These are phyloP conservation scores for Gracilaria vermiculophylla DNA, from an alignment of 23 red algal genomes.

Conservation along the genomic window DNA sequence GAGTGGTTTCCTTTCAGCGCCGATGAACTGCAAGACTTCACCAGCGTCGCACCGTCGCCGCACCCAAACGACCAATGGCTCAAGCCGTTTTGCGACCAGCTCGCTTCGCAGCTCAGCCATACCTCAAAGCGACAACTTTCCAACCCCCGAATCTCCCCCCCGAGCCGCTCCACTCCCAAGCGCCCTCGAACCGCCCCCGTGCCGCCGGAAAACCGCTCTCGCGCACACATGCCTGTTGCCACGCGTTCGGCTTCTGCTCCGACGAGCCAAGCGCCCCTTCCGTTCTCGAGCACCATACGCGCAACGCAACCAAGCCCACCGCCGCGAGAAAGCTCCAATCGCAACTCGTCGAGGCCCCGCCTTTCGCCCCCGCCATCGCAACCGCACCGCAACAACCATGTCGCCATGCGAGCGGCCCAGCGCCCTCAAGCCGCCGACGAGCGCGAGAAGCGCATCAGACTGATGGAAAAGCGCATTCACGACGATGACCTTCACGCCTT, in stretches of 20 bases:
- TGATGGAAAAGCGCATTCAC: slow-evolving; percentile 14
- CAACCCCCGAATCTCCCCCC: not conserved
- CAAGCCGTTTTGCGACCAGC: slow-evolving; percentile 20
- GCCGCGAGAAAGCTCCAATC: not conserved
- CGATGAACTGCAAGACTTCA: not conserved
- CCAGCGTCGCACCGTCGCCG: not conserved
- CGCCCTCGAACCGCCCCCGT: not conserved
- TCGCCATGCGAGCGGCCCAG: not conserved
- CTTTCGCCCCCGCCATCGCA: not conserved
- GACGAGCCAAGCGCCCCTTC: not conserved
- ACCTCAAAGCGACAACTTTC: not conserved
- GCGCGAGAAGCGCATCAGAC: slow-evolving; percentile 30
- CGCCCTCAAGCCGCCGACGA: slow-evolving; percentile 1
- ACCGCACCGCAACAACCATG: not conserved
- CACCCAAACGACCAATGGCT: slow-evolving; percentile 4
- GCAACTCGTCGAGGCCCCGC: too few species aligned
- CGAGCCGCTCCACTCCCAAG: not conserved
- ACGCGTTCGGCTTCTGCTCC: too few species aligned
- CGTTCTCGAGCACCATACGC: not conserved
- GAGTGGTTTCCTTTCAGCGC: slow-evolving; percentile 6
- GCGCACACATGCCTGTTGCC: not conserved
- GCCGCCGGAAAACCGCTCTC: not conserved
- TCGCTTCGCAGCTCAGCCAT: not conserved
- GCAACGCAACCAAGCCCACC: not conserved
- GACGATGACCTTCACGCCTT: not conserved